A percentile compares a stretch with the other conserved stretches of the same genome.
These are phyloP conservation scores for Mediolabrus comicus DNA, from an alignment of 108 stramenopile genomes.

Conservation along the genomic window DNA sequence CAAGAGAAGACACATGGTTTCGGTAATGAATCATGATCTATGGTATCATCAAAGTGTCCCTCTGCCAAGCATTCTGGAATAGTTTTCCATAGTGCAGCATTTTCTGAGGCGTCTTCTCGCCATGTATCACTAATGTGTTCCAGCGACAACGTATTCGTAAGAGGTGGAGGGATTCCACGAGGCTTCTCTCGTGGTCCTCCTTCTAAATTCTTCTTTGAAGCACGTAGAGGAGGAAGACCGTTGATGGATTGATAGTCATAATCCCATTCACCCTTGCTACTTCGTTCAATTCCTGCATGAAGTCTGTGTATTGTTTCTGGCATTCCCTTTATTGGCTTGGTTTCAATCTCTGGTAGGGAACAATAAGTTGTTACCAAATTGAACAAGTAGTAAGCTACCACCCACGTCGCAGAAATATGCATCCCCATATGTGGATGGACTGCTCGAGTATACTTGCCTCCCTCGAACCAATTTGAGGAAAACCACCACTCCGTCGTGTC, in stretches of 20 bases:
- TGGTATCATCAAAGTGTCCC: slow-evolving; percentile 1
- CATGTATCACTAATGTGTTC: slow-evolving; percentile 64
- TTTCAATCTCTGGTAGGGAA: slow-evolving; percentile 21
- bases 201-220: background rate
- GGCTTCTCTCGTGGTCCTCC: slow-evolving; percentile 60
- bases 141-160: slow-evolving; percentile 57
- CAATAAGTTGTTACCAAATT: slow-evolving; percentile 70
- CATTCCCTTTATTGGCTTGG: background rate
- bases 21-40: slow-evolving; percentile 1
- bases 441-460: slow-evolving; percentile 43
- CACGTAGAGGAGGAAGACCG: slow-evolving; percentile 26
- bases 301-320: background rate
- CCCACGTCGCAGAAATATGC: slow-evolving; percentile 67
- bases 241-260: slow-evolving; percentile 17
- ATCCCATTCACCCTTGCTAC: slow-evolving; percentile 18
- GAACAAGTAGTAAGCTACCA: slow-evolving; percentile 70
- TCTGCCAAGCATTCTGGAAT: slow-evolving; percentile 19
- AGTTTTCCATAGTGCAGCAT: slow-evolving; percentile 25
- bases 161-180: slow-evolving; percentile 61
- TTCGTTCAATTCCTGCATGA: slow-evolving; percentile 25
- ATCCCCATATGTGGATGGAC: slow-evolving; percentile 82
- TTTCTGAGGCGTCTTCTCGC: slow-evolving; percentile 19
- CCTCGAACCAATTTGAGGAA: slow-evolving; percentile 58
- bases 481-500: slow-evolving; percentile 70
- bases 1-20: slow-evolving; percentile 71